Percentiles rank a stretch among this genome's conserved stretches.
Evolutionary conservation across 2,329 filamentous ascomycete species (phyloP).

Genomic region (Microdochium nivale): DNA sequence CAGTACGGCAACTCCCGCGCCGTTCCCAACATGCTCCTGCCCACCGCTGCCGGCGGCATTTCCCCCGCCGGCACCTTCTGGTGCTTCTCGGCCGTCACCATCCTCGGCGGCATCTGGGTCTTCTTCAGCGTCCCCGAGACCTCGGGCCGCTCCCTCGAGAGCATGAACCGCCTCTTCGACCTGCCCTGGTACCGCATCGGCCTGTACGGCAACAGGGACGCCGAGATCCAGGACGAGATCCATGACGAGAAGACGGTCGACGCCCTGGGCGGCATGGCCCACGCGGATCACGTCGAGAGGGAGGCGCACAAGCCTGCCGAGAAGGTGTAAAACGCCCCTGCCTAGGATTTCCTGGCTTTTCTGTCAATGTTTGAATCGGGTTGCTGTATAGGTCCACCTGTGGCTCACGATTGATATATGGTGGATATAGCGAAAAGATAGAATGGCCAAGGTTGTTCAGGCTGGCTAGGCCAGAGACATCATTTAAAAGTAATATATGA

Average conservation of each 20-base stretch:
- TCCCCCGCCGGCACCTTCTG: constrained; percentile 61
- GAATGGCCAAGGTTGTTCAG: too few relatives aligned
- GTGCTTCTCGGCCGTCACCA: constrained; percentile 62
- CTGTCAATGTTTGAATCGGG: too few relatives aligned
- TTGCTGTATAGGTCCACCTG: too few relatives aligned
- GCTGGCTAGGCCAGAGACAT: too few relatives aligned
- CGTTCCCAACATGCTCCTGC: constrained; percentile 65
- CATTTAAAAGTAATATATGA: too few relatives aligned
- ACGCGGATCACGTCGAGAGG: constrained; percentile 25
- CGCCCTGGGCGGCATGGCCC: constrained; percentile 20
- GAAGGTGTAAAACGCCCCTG: neutral
- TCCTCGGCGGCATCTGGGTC: constrained; percentile 61
- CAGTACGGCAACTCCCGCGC: constrained; percentile 72
- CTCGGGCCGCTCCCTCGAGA: constrained; percentile 55
- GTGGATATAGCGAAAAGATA: too few relatives aligned
- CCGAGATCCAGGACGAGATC: constrained; percentile 34
- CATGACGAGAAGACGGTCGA: constrained; percentile 34
- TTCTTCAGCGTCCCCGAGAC: constrained; percentile 69
- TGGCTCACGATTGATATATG: too few relatives aligned
- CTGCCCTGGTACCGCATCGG: constrained; percentile 72
- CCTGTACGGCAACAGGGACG: constrained; percentile 41
- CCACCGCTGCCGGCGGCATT: constrained; percentile 34
- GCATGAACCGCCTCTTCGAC: constrained; percentile 63
- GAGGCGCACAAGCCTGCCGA: constrained; percentile 3
- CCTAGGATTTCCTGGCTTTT: neutral